Evolutionary conservation across 352 stramenopile species (phyloP).

Genomic region (Phytopythium montanum): DNA sequence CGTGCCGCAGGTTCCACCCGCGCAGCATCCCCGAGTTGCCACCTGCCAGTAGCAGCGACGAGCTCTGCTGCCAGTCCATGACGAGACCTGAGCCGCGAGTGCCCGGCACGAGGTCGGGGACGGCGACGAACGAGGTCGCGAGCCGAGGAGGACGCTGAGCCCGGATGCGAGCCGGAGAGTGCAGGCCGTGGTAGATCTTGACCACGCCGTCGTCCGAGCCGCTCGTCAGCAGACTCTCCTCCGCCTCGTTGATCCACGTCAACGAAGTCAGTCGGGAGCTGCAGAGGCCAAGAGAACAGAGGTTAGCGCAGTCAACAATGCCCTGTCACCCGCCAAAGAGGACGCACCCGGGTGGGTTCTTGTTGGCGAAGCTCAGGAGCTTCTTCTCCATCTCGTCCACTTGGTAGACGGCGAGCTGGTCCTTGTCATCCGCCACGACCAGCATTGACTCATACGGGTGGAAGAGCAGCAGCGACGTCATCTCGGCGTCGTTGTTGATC

Average conservation of each 20-base stretch:
- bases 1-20: conserved; percentile 94
- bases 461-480: conserved; percentile 95
- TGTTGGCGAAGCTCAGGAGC: conserved; percentile 80
- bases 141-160: conserved; percentile 63
- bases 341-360: conserved; percentile 73
- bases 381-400: conserved; percentile 89
- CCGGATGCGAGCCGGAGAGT: conserved; percentile 22
- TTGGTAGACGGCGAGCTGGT: conserved; percentile 95
- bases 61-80: conserved; percentile 94
- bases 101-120: conserved; percentile 90
- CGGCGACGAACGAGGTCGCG: conserved; percentile 90
- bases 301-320: background rate
- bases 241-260: conserved; percentile 96
- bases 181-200: conserved; percentile 92
- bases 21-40: conserved; percentile 91
- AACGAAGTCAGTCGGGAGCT: conserved; percentile 92
- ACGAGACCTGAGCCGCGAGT: conserved; percentile 93
- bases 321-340: background rate
- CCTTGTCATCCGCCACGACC: conserved; percentile 93
- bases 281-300: conserved; percentile 6
- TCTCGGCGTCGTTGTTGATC: conserved; percentile 91
- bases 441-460: conserved; percentile 94
- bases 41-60: conserved; percentile 88
- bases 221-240: conserved; percentile 92
- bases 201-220: conserved; percentile 97